Evolutionary conservation across 306 rosid genomes (phyloP).

Genomic region (Cicer pinnatifidum): DNA sequence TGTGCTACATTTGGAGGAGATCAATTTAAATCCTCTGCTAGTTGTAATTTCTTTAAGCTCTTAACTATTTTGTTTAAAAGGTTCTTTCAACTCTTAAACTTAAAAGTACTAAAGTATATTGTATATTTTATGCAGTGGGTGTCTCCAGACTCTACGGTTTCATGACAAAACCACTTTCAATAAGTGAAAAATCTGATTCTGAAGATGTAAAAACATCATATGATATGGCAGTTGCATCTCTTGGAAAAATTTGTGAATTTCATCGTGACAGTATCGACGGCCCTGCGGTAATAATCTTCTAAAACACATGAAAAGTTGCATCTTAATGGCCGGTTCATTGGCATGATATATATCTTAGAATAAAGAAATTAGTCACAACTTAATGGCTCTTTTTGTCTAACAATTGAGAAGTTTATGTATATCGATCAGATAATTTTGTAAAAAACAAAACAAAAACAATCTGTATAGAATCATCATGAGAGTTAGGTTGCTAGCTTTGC

Average conservation of each 20-base stretch:
- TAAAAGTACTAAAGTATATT: neutral
- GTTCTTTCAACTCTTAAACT: slow-evolving; percentile 9
- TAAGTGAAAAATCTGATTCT: too few species aligned
- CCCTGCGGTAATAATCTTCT: slow-evolving; percentile 26
- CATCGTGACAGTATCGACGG: slow-evolving; percentile 12
- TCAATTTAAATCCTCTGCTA: slow-evolving; percentile 1
- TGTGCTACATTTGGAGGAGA: slow-evolving; percentile 37
- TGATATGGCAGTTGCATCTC: slow-evolving; percentile 44
- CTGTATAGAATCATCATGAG: neutral
- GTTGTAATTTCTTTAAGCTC: slow-evolving; percentile 39
- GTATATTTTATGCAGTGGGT: slow-evolving; percentile 28
- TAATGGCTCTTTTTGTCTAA: too few species aligned
- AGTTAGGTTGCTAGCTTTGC: neutral
- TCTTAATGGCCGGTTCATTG: too few species aligned
- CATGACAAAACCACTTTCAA: neutral
- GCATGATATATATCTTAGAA: too few species aligned
- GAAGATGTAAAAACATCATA: neutral
- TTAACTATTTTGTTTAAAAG: neutral
- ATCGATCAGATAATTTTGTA: too few species aligned
- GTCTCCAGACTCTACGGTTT: neutral
- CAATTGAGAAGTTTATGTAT: too few species aligned
- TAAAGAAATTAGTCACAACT: too few species aligned
- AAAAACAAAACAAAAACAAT: too few species aligned
- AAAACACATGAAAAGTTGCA: neutral
- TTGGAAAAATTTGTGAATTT: slow-evolving; percentile 46